A percentile compares a stretch with the other conserved stretches of the same genome.
phyloP scores from a whole-genome alignment of 2,329 filamentous ascomycete genomes.

The Arachnopeziza araneosa region DNA sequence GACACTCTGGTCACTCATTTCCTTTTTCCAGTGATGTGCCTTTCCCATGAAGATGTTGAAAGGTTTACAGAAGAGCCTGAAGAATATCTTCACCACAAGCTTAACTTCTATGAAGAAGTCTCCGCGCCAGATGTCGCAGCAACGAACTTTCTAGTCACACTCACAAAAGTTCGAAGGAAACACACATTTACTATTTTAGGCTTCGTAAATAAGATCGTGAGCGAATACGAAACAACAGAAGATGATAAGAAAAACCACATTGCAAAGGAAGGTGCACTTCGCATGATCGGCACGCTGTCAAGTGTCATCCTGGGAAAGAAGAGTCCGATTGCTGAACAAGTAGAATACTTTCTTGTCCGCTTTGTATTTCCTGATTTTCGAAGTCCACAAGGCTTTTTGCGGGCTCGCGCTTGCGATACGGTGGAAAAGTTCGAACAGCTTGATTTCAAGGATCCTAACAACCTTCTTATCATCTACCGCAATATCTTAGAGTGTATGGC shows the following conservation, averaged over 20 bases:
- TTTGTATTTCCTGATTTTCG: conserved; percentile 98
- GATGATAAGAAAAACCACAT: conserved; percentile 89
- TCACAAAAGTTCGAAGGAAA: conserved; percentile 92
- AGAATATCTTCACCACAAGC: conserved; percentile 93
- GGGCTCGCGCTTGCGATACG: conserved; percentile 92
- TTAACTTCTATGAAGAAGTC: conserved; percentile 97
- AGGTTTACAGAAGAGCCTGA: conserved; percentile 92
- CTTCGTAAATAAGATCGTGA: conserved; percentile 93
- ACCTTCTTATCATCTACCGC: conserved; percentile 91
- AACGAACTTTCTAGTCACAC: conserved; percentile 90
- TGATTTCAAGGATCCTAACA: conserved; percentile 94
- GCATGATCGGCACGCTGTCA: conserved; percentile 94
- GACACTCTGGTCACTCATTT: conserved; percentile 91
- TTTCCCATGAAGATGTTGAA: conserved; percentile 86
- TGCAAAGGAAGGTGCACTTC: conserved; percentile 90
- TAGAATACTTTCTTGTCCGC: conserved; percentile 96
- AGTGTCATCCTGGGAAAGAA: conserved; percentile 96
- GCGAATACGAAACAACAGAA: conserved; percentile 78
- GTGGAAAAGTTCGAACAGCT: conserved; percentile 97
- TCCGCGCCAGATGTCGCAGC: conserved; percentile 92
- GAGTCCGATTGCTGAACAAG: conserved; percentile 94
- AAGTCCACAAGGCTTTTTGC: conserved; percentile 86
- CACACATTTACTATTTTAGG: conserved; percentile 92
- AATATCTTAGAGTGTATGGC: conserved; percentile 98
- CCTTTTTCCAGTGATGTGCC: conserved; percentile 90